Evolutionary conservation across 768 basidiomycete species (phyloP).

Genomic region (Tulasnella calospora): DNA sequence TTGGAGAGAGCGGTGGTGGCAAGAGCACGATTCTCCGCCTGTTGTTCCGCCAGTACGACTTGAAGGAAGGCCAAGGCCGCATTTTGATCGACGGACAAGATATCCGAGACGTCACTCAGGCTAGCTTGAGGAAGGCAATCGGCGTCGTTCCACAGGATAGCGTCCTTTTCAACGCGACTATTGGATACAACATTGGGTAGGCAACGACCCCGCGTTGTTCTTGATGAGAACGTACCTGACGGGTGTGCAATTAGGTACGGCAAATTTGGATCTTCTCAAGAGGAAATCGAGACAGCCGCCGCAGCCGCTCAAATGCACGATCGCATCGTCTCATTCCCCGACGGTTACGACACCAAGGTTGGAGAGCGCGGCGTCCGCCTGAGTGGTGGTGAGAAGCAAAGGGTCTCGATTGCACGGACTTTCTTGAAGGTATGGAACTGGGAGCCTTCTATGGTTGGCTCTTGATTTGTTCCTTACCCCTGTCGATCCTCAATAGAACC

Average conservation of each 20-base stretch:
- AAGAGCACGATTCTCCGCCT: slow-evolving; percentile 84
- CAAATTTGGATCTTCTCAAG: slow-evolving; percentile 60
- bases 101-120: slow-evolving; percentile 80
- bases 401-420: slow-evolving; percentile 82
- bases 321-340: slow-evolving; percentile 75
- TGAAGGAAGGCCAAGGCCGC: slow-evolving; percentile 68
- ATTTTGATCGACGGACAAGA: slow-evolving; percentile 84
- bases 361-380: slow-evolving; percentile 86
- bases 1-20: slow-evolving; percentile 76
- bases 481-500: slow-evolving; percentile 42
- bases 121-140: slow-evolving; percentile 70
- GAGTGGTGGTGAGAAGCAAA: slow-evolving; percentile 85
- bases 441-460: slow-evolving; percentile 64
- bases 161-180: slow-evolving; percentile 65
- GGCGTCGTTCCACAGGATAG: slow-evolving; percentile 89
- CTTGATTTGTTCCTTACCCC: background rate
- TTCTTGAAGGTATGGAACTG: slow-evolving; percentile 63
- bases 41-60: slow-evolving; percentile 88
- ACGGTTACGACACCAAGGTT: slow-evolving; percentile 75
- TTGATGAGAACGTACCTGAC: background rate
- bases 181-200: slow-evolving; percentile 68
- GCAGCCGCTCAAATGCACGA: slow-evolving; percentile 85
- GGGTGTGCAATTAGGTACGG: slow-evolving; percentile 53
- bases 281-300: slow-evolving; percentile 75
- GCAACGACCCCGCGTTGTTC: slow-evolving; percentile 29